Percentiles rank a stretch among this genome's conserved stretches.
Evolutionary conservation across 1,139 yeast genomes (phyloP).

Genomic region (Diutina catenulata): DNA sequence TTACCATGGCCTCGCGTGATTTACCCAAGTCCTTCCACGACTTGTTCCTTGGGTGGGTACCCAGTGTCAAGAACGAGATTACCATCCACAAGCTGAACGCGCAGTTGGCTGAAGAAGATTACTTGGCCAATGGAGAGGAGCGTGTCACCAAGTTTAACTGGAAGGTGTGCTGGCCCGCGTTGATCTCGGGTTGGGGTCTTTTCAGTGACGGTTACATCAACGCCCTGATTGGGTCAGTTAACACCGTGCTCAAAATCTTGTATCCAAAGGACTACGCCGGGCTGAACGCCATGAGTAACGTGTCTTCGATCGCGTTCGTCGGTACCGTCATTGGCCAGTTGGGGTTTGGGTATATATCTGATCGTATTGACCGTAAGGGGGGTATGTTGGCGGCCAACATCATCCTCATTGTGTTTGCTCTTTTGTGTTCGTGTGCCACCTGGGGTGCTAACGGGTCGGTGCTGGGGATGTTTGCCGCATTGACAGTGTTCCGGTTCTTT

Average conservation of each 20-base stretch:
- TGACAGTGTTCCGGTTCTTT: conserved; percentile 77
- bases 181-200: conserved; percentile 83
- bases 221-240: conserved; percentile 68
- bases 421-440: conserved; percentile 52
- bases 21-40: conserved; percentile 33
- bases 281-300: conserved; percentile 63
- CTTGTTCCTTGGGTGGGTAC: conserved; percentile 28
- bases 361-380: conserved; percentile 61
- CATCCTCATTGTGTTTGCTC: conserved; percentile 56
- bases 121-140: conserved; percentile 9
- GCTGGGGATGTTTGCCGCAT: conserved; percentile 67
- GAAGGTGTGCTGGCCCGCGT: conserved; percentile 49
- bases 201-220: conserved; percentile 88
- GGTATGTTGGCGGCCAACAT: conserved; percentile 73
- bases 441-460: conserved; percentile 58
- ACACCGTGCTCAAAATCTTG: conserved; percentile 50
- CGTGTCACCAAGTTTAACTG: neutral
- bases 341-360: conserved; percentile 67
- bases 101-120: conserved; percentile 1
- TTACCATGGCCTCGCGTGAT: conserved; percentile 39
- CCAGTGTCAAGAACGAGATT: conserved; percentile 23
- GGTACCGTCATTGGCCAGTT: conserved; percentile 90
- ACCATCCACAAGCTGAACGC: conserved; percentile 16
- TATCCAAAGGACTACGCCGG: conserved; percentile 52
- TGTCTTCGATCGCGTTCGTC: conserved; percentile 80